A percentile compares a stretch with the other conserved stretches of the same genome.
Conservation (phyloP, 2,329 filamentous ascomycete species). For the Trichoderma sp. region DNA sequence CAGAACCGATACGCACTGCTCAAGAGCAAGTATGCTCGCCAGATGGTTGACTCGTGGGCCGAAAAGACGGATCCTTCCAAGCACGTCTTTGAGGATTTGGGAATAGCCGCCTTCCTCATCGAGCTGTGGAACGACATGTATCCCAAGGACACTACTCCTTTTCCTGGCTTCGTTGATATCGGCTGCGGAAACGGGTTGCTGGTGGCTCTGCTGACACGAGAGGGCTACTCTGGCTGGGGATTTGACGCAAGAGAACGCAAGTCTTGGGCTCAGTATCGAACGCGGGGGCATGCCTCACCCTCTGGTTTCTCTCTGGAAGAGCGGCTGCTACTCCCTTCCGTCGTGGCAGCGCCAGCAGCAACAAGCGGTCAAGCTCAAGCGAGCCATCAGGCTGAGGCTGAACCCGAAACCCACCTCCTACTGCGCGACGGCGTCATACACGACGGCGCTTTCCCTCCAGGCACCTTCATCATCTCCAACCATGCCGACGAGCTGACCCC, state of each 20-base stretch:
- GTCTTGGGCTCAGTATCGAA: conserved; percentile 77
- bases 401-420: background rate
- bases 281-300: conserved; percentile 34
- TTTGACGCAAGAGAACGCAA: conserved; percentile 88
- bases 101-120: conserved; percentile 88
- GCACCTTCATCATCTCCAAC: conserved; percentile 94
- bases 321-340: conserved; percentile 54
- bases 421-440: conserved; percentile 41
- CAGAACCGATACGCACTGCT: conserved; percentile 82
- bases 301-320: conserved; percentile 47
- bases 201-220: conserved; percentile 76
- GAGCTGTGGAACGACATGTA: conserved; percentile 93
- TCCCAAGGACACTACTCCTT: conserved; percentile 46
- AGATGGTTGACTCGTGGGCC: conserved; percentile 75
- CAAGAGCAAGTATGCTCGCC: conserved; percentile 76
- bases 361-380: background rate
- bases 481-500: conserved; percentile 95
- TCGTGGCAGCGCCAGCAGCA: conserved; percentile 32
- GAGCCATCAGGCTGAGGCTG: conserved; percentile 26
- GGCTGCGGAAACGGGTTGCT: conserved; percentile 94
- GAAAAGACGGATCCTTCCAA: conserved; percentile 87
- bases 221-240: conserved; percentile 85
- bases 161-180: conserved; percentile 93
- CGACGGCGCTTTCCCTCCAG: conserved; percentile 68
- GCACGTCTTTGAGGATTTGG: conserved; percentile 93